phyloP scores from a whole-genome alignment of 208 protist genomes.

The Wallacemonas rigidus region DNA sequence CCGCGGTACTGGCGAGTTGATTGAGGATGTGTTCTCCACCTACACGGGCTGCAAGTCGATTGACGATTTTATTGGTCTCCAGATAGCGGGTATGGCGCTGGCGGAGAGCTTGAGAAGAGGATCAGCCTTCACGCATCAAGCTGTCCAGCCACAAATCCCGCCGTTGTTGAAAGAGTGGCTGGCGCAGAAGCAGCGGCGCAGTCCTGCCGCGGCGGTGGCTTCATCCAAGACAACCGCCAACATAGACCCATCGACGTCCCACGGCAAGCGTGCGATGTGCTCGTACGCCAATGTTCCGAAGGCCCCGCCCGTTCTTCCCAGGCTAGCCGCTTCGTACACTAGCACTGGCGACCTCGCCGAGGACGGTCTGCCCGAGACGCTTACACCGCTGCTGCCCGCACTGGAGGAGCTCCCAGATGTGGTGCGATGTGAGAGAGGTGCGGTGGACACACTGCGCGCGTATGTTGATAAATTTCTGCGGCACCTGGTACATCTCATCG shows the following conservation, averaged over 20 bases:
- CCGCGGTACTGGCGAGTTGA: slow-evolving; percentile 30
- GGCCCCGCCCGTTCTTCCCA: slow-evolving; percentile 3
- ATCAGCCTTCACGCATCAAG: slow-evolving; percentile 43
- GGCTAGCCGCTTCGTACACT: slow-evolving; percentile 11
- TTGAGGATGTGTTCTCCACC: slow-evolving; percentile 66
- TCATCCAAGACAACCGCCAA: not conserved
- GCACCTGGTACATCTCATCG: slow-evolving; percentile 37
- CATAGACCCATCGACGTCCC: not conserved
- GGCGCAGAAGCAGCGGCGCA: slow-evolving; percentile 17
- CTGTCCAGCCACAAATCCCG: slow-evolving; percentile 49
- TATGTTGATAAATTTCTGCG: slow-evolving; percentile 33
- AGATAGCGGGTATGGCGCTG: slow-evolving; percentile 41
- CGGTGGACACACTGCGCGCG: slow-evolving; percentile 35
- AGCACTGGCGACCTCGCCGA: slow-evolving; percentile 3
- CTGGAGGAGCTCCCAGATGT: slow-evolving; percentile 43
- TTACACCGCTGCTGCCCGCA: slow-evolving; percentile 29
- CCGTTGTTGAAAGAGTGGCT: slow-evolving; percentile 38
- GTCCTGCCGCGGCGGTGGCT: slow-evolving; percentile 1
- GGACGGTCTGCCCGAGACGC: not conserved
- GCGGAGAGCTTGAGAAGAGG: slow-evolving; percentile 43
- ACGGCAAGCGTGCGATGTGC: not conserved
- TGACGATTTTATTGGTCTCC: slow-evolving; percentile 41
- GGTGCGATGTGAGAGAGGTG: slow-evolving; percentile 35
- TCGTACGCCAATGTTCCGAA: slow-evolving; percentile 11
- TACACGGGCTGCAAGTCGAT: slow-evolving; percentile 58